Percentiles rank a stretch among this genome's conserved stretches.
These are phyloP conservation scores for Trichocomaceae sp. DNA, from an alignment of 2,329 filamentous ascomycete genomes.

Conservation along the genomic window DNA sequence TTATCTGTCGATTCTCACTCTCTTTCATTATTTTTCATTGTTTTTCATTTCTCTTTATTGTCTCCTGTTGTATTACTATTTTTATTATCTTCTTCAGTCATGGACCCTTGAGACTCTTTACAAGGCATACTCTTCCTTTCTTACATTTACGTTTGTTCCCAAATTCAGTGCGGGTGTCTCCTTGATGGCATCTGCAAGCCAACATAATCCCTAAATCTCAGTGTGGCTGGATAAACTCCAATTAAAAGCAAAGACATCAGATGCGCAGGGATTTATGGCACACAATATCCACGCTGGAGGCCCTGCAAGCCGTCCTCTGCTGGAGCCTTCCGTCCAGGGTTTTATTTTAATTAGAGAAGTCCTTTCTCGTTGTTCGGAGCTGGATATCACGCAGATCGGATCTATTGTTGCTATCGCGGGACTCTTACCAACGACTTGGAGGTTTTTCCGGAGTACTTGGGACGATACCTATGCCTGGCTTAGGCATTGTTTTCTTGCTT, in stretches of 20 bases:
- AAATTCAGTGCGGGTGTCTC: not conserved
- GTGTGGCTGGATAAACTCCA: not conserved
- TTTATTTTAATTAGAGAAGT: slow-evolving; percentile 1
- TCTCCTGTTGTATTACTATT: slow-evolving; percentile 4
- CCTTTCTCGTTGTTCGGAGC: not conserved
- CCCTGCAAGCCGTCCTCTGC: slow-evolving; percentile 3
- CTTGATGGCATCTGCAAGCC: not conserved
- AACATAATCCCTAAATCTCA: not conserved
- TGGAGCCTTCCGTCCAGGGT: slow-evolving; percentile 5
- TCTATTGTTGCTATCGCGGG: slow-evolving; percentile 11
- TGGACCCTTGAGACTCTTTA: not conserved
- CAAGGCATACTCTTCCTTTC: too few relatives aligned
- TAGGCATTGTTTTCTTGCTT: slow-evolving; percentile 9
- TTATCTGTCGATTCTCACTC: not conserved
- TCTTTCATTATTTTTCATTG: too few relatives aligned
- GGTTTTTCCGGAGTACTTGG: slow-evolving; percentile 2
- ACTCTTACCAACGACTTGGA: slow-evolving; percentile 6
- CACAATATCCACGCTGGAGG: slow-evolving; percentile 10
- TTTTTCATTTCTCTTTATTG: not conserved
- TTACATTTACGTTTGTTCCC: not conserved
- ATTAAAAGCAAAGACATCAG: not conserved
- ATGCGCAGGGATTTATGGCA: not conserved
- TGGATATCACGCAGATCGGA: slow-evolving; percentile 11
- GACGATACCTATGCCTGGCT: slow-evolving; percentile 6
- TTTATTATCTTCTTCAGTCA: not conserved